phyloP scores from a whole-genome alignment of 352 stramenopile genomes.

The Thalassiosira hispida region DNA sequence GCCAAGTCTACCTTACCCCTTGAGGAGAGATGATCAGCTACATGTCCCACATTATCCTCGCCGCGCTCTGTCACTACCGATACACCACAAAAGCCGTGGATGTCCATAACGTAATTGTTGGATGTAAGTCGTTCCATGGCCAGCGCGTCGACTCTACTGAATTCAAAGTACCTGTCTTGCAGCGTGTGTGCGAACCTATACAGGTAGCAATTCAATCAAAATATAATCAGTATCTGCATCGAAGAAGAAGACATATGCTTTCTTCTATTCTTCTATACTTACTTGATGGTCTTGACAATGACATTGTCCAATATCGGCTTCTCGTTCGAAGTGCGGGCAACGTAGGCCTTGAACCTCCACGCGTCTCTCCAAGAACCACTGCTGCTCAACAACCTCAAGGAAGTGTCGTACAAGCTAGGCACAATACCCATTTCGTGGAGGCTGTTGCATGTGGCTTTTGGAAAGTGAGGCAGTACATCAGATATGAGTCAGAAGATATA shows the following conservation, averaged over 20 bases:
- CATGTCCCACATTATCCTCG: constrained; percentile 15
- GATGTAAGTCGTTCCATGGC: constrained; percentile 61
- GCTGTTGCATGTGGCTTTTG: constrained; percentile 49
- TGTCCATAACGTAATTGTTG: constrained; percentile 44
- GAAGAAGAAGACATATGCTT: no score
- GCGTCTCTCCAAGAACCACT: constrained; percentile 69
- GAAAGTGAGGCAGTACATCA: neutral
- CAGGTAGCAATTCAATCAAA: neutral
- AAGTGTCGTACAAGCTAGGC: constrained; percentile 13
- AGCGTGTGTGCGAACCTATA: constrained; percentile 36
- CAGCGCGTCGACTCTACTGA: constrained; percentile 58
- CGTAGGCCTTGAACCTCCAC: constrained; percentile 50
- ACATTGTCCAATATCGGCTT: constrained; percentile 31
- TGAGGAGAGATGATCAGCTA: constrained; percentile 30
- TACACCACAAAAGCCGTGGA: constrained; percentile 57
- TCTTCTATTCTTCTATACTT: no score
- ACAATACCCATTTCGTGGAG: constrained; percentile 53
- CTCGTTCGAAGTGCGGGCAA: constrained; percentile 6
- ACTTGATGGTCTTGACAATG: constrained; percentile 62
- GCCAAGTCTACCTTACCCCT: constrained; percentile 46
- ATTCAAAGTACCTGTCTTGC: constrained; percentile 65
- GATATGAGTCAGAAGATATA: neutral
- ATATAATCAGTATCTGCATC: neutral
- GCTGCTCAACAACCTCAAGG: constrained; percentile 53
- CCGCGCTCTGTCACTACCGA: constrained; percentile 48